Evolutionary conservation across 2,329 filamentous ascomycete genomes (phyloP), one percentile per base, ranked within the genome.

Genomic region (Lachnellula cervina): DNA sequence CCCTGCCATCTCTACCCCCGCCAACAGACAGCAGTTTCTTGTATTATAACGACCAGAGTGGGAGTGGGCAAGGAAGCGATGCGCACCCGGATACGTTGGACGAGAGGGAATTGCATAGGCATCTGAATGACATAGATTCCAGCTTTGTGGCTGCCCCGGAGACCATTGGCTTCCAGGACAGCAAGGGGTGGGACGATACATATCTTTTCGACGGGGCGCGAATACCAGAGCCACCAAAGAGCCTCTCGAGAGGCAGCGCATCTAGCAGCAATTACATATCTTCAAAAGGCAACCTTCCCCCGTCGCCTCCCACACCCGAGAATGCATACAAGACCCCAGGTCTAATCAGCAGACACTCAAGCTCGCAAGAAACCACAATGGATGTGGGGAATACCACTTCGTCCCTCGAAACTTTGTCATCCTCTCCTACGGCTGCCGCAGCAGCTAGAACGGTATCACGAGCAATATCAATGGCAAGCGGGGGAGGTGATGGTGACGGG

Each of bases 111-210:
- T 68, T 72, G 66, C 62, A 66, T 37, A 65, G 62, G 35, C 82
- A 86, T 65, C 69, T 87, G 19, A 76, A 80, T 62, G 83, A 87
- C 64, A 77, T 86, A 59, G 84, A 87, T 66, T 86, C 83, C 35
- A 87, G 83, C 71, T 87, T 87, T 64, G 68, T 84, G 53, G 79
- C 80, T 2, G 76, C 78, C 5, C 68, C 80, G 5, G 86, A 83
- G 7, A 82, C 83, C 13, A 76, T 84, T 47, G 76, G 64, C 16
- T 75, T 37, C 73, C 73, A 32, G 72, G 76, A 50, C 70, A 62
- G 68, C 53, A 62, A 64, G 16, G 80, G 76, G 48, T 67, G 75
- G 54, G 81, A 85, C 70, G 82, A 85, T 67, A 83, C 81, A 23
- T 86, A 77, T 64, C 70, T 83, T 48, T 84, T 84, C 63, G 81